Evolutionary conservation across 306 rosid genomes (phyloP), one percentile per base, ranked within the genome.

Genomic region (Lathyrus aphaca): DNA sequence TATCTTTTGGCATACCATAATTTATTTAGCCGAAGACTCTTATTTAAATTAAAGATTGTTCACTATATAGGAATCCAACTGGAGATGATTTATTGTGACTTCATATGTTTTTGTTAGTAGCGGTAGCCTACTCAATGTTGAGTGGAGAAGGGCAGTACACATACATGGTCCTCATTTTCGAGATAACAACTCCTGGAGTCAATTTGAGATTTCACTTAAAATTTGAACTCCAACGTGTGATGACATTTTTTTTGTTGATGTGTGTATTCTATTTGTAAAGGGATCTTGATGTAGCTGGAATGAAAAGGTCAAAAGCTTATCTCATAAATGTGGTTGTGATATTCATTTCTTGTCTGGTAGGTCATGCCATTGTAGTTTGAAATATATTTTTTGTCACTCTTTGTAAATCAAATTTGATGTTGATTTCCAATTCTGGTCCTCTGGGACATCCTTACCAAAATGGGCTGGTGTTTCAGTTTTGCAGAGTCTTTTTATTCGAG

Each of bases 181-280:
- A 94, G 86, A 86, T 90, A 69, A 91, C 99, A 43, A 94, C 99
- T 55, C 97, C 99, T 5, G 99, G 96, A 61, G 83, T 91, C 80
- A 94, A 94, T 76, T 88, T 94, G 89, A 88, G 99, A 94, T 94
- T 68, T 11, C 59, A 19, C 48, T 45, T 37, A n/a, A 29, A 32
- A 63, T 29, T 18, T 70, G 63, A 35, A 35, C 18, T 45, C 29
- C 40, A 15, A 10, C 39, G 21, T 53, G 38, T 54, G 30, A n/a
- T 73, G 16, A 6, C 13, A 16, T 17, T 29, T 58, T n/a, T 9
- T 51, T 44, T 59, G 43, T 48, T 79, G 66, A 80, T 74, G 66
- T 38, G 25, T 54, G 19, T 53, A 45, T 59, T 80, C 64, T 72
- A 35, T 21, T 64, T 80, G 57, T 78, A 73, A 85, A 94, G 99